A percentile compares a stretch with the other conserved stretches of the same genome.
phyloP scores from a whole-genome alignment of 345 rosid species.

The Eucalyptus sp. region DNA sequence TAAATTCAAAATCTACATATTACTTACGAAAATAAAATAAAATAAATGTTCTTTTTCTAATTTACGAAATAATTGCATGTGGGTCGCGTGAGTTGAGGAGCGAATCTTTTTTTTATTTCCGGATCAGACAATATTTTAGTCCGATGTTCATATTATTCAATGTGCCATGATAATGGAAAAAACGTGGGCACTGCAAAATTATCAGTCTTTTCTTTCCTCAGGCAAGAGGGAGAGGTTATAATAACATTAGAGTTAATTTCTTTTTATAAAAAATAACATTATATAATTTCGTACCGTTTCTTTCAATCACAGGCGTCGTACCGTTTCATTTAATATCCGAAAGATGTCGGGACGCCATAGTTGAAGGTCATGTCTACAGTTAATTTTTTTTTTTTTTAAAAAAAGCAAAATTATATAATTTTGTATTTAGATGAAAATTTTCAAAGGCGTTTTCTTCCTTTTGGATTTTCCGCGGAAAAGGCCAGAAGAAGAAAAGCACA shows the following conservation, averaged over 20 bases:
- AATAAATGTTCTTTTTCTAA: not conserved
- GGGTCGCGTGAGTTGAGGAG: not conserved
- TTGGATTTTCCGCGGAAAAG: not conserved
- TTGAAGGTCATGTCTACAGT: not conserved
- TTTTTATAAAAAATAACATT: not conserved
- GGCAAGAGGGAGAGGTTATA: not conserved
- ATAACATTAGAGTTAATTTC: not conserved
- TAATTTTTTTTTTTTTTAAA: not conserved
- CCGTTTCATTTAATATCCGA: no score
- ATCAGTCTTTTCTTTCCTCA: not conserved
- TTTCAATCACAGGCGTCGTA: no score
- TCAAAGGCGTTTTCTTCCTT: not conserved
- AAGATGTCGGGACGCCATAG: no score
- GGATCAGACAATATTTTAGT: not conserved
- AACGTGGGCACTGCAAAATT: not conserved
- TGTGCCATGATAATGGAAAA: not conserved
- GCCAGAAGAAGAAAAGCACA: not conserved
- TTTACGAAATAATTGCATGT: not conserved
- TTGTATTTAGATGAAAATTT: not conserved
- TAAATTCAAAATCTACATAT: not conserved
- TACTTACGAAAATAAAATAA: not conserved
- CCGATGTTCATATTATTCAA: not conserved
- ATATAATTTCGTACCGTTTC: no score
- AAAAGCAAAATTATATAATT: not conserved
- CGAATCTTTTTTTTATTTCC: not conserved